Evolutionary conservation across 1,284 basidiomycete genomes (phyloP), one percentile per base, ranked within the genome.

Genomic region (Phylloboletellus chloephorus): DNA sequence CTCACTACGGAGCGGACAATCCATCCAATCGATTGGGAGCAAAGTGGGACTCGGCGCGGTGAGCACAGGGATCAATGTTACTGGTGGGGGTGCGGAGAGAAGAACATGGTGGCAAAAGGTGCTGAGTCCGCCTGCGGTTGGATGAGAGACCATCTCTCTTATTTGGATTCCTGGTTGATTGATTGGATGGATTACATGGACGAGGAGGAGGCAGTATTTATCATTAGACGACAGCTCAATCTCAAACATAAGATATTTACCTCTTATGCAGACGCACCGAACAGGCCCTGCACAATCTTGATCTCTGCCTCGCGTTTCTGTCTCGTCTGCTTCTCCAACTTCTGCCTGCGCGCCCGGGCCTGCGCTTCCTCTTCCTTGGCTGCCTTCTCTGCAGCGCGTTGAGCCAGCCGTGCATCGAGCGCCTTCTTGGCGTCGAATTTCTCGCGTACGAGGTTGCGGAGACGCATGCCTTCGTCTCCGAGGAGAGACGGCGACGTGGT

Each of bases 391-490:
- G 54, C 44, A 2, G 42, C 46, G 10, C 52, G 47, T 23, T 40
- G 47, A 4, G 43, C 40, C 10, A 40, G 44, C 11, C 15, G 37
- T 8, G 46, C 48, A 37, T 63, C 58, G 33, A 55, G 46, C 19
- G n/a, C 48, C 20, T 53, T 61, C 31, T 43, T 47, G 6, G 37
- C 44, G n/a, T 63, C 62, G 25, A 66, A 52, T 5, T 56, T 57
- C 19, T 74, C 72, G n/a, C 71, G 67, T 15, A 88, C 67, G 52
- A 72, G 64, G 13, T 82, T 54, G 26, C 87, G 73, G 39, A 92
- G 62, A 31, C 78, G 71, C 76, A 90, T 80, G 3, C 88, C 88
- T 59, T 82, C 80, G 49, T 75, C 72, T 0, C 88, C 85, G 17
- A 92, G 70, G 19, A 79, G 58, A 25, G 80, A 71, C 10, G 79